Conservation (phyloP, 768 basidiomycete genomes). For the Porphyrellus cyaneotinctus region DNA sequence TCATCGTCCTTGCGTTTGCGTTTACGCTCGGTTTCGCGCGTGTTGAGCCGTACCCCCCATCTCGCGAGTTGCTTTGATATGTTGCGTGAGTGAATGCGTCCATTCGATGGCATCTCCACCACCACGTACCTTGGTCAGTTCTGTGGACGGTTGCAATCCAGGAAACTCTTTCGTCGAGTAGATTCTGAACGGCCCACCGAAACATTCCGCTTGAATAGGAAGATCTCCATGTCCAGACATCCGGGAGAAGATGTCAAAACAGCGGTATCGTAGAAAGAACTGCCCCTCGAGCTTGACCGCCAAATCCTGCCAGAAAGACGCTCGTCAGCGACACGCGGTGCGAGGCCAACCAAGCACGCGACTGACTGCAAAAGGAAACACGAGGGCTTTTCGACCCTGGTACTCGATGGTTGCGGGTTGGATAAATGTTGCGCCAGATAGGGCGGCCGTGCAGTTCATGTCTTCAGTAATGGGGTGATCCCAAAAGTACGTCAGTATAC, state of each 20-base stretch:
- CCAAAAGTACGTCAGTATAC: constrained; percentile 42
- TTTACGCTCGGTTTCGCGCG: constrained; percentile 35
- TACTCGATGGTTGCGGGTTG: constrained; percentile 53
- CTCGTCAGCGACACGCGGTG: constrained; percentile 1
- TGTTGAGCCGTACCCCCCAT: constrained; percentile 35
- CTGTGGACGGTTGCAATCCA: constrained; percentile 63
- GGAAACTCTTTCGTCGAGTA: constrained; percentile 76
- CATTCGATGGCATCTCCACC: neutral
- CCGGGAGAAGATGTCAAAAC: constrained; percentile 55
- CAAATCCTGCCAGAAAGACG: constrained; percentile 46
- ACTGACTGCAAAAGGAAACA: constrained; percentile 63
- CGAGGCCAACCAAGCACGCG: neutral
- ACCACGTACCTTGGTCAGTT: constrained; percentile 53
- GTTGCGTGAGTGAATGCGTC: neutral
- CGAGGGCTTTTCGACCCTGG: constrained; percentile 46
- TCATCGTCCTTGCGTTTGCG: constrained; percentile 30
- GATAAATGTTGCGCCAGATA: constrained; percentile 61
- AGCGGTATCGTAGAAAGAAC: constrained; percentile 68
- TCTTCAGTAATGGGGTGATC: constrained; percentile 43
- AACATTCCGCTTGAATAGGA: constrained; percentile 59
- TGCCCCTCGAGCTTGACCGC: constrained; percentile 64
- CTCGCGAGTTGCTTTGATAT: constrained; percentile 30
- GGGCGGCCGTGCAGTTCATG: constrained; percentile 41
- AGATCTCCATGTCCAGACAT: constrained; percentile 27
- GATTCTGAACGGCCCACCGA: constrained; percentile 62